Conservation (phyloP, 805 yeast genomes). For the Saturnispora quitensis region DNA sequence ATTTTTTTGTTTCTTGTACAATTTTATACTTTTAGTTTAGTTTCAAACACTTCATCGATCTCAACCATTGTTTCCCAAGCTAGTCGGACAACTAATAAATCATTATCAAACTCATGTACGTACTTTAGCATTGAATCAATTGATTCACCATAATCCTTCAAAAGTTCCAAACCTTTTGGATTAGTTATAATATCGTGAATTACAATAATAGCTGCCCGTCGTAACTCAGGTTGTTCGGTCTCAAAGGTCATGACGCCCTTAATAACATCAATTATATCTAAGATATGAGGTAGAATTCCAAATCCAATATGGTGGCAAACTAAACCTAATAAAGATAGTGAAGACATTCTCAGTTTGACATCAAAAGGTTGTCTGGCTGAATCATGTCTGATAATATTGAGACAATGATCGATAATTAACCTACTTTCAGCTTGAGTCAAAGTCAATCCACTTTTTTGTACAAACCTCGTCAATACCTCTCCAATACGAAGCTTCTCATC, state of each 20-base stretch:
- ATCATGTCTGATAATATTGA: neutral
- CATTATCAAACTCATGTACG: constrained; percentile 39
- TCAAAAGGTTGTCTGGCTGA: constrained; percentile 29
- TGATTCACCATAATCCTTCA: constrained; percentile 37
- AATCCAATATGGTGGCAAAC: constrained; percentile 39
- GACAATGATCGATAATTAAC: constrained; percentile 28
- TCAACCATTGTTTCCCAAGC: constrained; percentile 31
- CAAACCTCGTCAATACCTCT: constrained; percentile 61
- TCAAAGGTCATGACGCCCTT: constrained; percentile 65
- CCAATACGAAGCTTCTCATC: constrained; percentile 76
- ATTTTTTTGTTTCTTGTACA: neutral
- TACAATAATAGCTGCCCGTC: constrained; percentile 68
- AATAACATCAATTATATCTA: constrained; percentile 64
- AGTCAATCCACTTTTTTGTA: constrained; percentile 40
- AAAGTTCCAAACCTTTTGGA: constrained; percentile 35
- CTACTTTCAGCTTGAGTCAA: constrained; percentile 35
- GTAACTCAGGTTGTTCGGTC: constrained; percentile 33
- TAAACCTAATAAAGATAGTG: constrained; percentile 76
- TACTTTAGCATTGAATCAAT: constrained; percentile 37
- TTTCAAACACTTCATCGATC: constrained; percentile 22
- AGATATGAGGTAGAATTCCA: constrained; percentile 41
- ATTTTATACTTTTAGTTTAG: constrained; percentile 3
- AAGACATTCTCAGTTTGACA: constrained; percentile 66
- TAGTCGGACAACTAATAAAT: constrained; percentile 52
- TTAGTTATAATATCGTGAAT: constrained; percentile 50